A percentile compares a stretch with the other conserved stretches of the same genome.
Evolutionary conservation across 148 eudicot species (phyloP).

Genomic region (Polygonum aviculare): DNA sequence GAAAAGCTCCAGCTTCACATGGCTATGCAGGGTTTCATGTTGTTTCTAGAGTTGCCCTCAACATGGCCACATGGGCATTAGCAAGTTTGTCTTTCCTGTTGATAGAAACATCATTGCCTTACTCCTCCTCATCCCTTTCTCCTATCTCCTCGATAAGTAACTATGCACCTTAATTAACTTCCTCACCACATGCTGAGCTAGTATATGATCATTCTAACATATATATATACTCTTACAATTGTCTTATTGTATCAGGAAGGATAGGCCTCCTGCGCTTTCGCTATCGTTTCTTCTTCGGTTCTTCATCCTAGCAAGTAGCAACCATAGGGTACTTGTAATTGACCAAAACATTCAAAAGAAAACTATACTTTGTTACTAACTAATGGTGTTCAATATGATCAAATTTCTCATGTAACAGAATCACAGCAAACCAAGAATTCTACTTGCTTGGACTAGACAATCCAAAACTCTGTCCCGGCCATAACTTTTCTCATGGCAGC

Average conservation of each 20-base stretch:
- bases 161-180: no score
- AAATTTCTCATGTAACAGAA: slow-evolving; percentile 30
- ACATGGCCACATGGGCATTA: slow-evolving; percentile 97
- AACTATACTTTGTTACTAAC: background rate
- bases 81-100: slow-evolving; percentile 87
- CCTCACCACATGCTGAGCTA: no score
- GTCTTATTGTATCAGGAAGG: slow-evolving; percentile 47
- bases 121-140: slow-evolving; percentile 69
- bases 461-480: slow-evolving; percentile 93
- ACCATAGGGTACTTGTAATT: slow-evolving; percentile 54
- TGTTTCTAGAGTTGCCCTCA: slow-evolving; percentile 95
- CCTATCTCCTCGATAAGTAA: slow-evolving; percentile 85
- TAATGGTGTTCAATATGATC: background rate
- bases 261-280: slow-evolving; percentile 73
- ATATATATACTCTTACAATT: background rate
- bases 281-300: slow-evolving; percentile 62
- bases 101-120: slow-evolving; percentile 83
- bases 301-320: slow-evolving; percentile 75
- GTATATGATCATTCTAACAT: no score
- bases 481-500: slow-evolving; percentile 96
- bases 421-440: slow-evolving; percentile 94
- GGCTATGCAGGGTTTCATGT: slow-evolving; percentile 91
- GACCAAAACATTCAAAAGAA: no score
- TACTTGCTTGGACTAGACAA: slow-evolving; percentile 93
- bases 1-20: slow-evolving; percentile 73